These are phyloP conservation scores for Pyrenophora tritici-repentis DNA, from an alignment of 2,329 filamentous ascomycete genomes.

Conservation along the genomic window DNA sequence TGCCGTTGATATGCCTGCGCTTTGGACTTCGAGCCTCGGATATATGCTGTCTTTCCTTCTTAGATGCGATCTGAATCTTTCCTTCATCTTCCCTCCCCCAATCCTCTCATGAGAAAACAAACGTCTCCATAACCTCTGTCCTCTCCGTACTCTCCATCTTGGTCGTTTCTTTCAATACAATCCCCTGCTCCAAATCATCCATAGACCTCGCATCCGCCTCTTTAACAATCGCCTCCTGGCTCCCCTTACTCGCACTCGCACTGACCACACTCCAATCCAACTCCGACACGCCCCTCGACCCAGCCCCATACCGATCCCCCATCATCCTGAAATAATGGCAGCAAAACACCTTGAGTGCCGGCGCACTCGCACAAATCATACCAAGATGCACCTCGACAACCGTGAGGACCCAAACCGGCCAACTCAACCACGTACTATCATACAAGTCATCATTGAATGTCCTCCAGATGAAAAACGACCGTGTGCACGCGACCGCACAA, in stretches of 20 bases:
- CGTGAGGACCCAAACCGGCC: constrained; percentile 17
- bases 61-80: no score
- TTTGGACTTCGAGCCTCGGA: no score
- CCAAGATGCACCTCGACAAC: constrained; percentile 26
- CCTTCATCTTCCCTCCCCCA: background rate
- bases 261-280: background rate
- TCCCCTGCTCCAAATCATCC: constrained; percentile 1
- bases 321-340: constrained; percentile 5
- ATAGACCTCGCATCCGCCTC: background rate
- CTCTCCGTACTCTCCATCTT: background rate
- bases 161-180: background rate
- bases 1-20: no score
- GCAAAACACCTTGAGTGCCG: constrained; percentile 25
- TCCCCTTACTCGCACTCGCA: background rate
- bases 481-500: constrained; percentile 13
- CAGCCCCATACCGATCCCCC: background rate
- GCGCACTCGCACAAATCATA: constrained; percentile 22
- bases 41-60: no score
- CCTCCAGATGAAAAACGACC: constrained; percentile 13
- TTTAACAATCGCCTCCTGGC: background rate
- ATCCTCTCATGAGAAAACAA: background rate
- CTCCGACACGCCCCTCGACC: background rate
- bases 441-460: constrained; percentile 21
- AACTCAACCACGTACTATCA: constrained; percentile 23
- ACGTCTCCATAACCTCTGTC: background rate